A percentile compares a stretch with the other conserved stretches of the same genome.
Evolutionary conservation across 139 green algal genomes (phyloP).

Genomic region (Dunaliella sp.): DNA sequence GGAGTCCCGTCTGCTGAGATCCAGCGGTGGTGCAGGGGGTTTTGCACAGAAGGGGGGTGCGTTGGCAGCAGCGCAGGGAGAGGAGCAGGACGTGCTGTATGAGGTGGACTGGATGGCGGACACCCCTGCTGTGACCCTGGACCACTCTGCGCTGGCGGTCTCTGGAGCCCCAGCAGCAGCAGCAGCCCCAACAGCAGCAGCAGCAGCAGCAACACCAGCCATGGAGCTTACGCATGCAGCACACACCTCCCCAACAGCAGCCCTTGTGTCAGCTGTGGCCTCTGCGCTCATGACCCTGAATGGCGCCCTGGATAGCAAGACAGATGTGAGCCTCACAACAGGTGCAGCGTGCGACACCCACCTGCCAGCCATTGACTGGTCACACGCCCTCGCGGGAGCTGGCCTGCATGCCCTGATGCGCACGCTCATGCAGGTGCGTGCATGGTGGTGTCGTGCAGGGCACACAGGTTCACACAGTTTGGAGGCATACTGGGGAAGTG

Average conservation of each 20-base stretch:
- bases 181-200: not conserved
- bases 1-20: conserved; percentile 26
- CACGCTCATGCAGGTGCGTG: conserved; percentile 18
- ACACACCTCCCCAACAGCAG: not conserved
- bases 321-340: not conserved
- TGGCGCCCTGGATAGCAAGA: not conserved
- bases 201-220: not conserved
- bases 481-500: too few relatives aligned
- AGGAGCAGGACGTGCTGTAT: conserved; percentile 25
- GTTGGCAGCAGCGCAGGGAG: not conserved
- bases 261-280: not conserved
- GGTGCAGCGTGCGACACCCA: not conserved
- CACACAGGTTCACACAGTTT: too few relatives aligned
- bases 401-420: conserved; percentile 23
- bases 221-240: not conserved
- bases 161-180: too few relatives aligned
- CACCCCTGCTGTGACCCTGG: not conserved
- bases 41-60: not conserved
- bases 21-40: not conserved
- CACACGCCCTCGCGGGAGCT: not conserved
- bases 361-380: not conserved
- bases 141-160: too few relatives aligned
- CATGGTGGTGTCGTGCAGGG: not conserved
- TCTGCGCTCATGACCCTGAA: not conserved
- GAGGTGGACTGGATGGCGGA: conserved; percentile 37